Conservation (phyloP, 257 asterid species). For the Nicotiana benthamiana region DNA sequence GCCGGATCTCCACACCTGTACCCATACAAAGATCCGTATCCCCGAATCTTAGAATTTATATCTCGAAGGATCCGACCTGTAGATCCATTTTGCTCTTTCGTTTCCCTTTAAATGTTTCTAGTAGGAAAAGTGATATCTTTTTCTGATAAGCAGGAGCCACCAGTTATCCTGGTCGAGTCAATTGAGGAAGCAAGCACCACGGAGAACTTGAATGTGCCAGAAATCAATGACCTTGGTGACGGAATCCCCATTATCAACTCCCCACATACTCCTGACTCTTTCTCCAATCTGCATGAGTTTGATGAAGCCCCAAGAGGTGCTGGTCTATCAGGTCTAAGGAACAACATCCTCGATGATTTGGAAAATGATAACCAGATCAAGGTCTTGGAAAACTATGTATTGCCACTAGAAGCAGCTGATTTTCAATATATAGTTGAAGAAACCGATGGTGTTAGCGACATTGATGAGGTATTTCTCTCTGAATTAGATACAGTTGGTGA, state of each 20-base stretch:
- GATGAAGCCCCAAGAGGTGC: slow-evolving; percentile 23
- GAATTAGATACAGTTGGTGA: slow-evolving; percentile 78
- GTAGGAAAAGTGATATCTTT: not conserved
- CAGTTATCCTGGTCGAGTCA: slow-evolving; percentile 23
- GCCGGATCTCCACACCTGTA: too few relatives aligned
- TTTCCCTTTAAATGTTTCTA: slow-evolving; percentile 3
- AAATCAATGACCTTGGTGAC: slow-evolving; percentile 32
- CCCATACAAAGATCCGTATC: too few relatives aligned
- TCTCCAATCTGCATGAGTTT: slow-evolving; percentile 29
- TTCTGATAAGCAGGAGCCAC: slow-evolving; percentile 34
- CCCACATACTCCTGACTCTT: slow-evolving; percentile 42
- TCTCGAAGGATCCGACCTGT: too few relatives aligned
- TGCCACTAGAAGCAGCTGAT: slow-evolving; percentile 21
- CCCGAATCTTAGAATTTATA: too few relatives aligned
- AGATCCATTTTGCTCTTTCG: too few relatives aligned
- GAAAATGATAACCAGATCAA: slow-evolving; percentile 12
- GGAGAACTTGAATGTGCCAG: slow-evolving; percentile 25
- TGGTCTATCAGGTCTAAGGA: slow-evolving; percentile 14
- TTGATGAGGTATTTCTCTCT: slow-evolving; percentile 57
- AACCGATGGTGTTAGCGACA: slow-evolving; percentile 53
- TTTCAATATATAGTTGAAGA: slow-evolving; percentile 44
- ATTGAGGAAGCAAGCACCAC: slow-evolving; percentile 20
- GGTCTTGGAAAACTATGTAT: not conserved
- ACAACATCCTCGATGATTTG: slow-evolving; percentile 7
- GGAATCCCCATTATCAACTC: slow-evolving; percentile 28